phyloP scores from a whole-genome alignment of 2,329 filamentous ascomycete genomes.

The Graphilbum sp. region DNA sequence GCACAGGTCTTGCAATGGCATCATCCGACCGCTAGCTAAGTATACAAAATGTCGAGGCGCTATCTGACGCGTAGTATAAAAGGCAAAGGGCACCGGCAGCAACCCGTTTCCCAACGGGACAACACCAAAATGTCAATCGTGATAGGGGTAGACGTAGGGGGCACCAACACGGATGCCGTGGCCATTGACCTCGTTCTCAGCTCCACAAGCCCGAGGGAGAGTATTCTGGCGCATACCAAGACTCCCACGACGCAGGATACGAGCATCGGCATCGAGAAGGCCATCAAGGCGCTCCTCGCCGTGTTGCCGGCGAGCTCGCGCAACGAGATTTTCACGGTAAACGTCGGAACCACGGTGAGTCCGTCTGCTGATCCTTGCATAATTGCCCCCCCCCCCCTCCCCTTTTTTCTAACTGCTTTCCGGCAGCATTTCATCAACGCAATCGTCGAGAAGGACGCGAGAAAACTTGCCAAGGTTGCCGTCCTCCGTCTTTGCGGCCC shows the following conservation, averaged over 20 bases:
- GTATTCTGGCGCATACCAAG: constrained; percentile 9
- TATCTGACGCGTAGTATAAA: too few species aligned
- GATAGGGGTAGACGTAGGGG: constrained; percentile 31
- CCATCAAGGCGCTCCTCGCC: constrained; percentile 7
- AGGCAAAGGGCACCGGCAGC: too few species aligned
- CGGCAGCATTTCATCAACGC: constrained; percentile 13
- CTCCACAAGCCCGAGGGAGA: constrained; percentile 16
- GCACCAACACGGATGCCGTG: constrained; percentile 37
- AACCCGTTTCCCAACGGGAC: too few species aligned
- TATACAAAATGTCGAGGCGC: too few species aligned
- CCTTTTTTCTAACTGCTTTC: too few species aligned
- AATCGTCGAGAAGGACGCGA: constrained; percentile 11
- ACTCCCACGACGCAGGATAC: constrained; percentile 4
- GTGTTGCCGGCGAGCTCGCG: neutral
- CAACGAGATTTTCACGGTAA: constrained; percentile 7
- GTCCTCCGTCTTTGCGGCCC: constrained; percentile 16
- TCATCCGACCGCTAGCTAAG: too few species aligned
- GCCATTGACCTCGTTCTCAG: constrained; percentile 26
- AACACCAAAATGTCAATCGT: too few species aligned
- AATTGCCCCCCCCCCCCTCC: too few species aligned
- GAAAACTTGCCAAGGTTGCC: constrained; percentile 14
- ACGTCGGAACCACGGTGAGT: constrained; percentile 11
- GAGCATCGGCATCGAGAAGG: constrained; percentile 8
- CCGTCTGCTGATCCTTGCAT: too few species aligned
- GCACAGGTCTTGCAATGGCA: too few species aligned